Conservation (phyloP, 306 rosid genomes). For the Hippophae rhamnoides region DNA sequence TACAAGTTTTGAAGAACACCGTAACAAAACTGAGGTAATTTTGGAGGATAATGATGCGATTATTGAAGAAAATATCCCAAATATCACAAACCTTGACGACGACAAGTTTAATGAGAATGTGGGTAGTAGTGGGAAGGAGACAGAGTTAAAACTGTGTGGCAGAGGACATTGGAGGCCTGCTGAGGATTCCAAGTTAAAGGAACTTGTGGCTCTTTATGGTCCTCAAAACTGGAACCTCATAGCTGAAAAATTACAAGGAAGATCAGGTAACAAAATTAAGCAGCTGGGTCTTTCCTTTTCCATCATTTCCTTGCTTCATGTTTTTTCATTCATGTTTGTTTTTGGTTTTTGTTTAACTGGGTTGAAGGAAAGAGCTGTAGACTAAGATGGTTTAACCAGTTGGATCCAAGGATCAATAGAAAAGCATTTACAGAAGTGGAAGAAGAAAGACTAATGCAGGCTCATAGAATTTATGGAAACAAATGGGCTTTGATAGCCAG, state of each 20-base stretch:
- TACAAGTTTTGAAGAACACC: constrained; percentile 37
- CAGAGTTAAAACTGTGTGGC: constrained; percentile 61
- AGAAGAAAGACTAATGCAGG: constrained; percentile 91
- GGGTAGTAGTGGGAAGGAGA: constrained; percentile 29
- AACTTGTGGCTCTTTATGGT: constrained; percentile 84
- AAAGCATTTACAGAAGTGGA: constrained; percentile 84
- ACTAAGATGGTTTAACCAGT: constrained; percentile 92
- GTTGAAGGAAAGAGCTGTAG: constrained; percentile 84
- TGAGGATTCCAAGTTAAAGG: constrained; percentile 88
- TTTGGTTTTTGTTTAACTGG: not conserved
- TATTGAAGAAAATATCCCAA: constrained; percentile 23
- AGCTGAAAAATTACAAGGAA: constrained; percentile 91
- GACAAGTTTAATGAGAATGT: constrained; percentile 36
- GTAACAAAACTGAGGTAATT: constrained; percentile 18
- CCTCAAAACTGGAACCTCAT: constrained; percentile 98
- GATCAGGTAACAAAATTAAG: constrained; percentile 58
- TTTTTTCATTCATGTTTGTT: not conserved
- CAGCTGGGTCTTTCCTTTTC: not conserved
- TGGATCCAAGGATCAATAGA: constrained; percentile 95
- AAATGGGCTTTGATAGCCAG: constrained; percentile 99
- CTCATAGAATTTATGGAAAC: constrained; percentile 90
- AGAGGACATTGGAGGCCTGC: constrained; percentile 99
- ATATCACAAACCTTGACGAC: constrained; percentile 3
- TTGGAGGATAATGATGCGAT: constrained; percentile 35
- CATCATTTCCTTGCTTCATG: not conserved